These are phyloP conservation scores for Suhomyces panamericanus DNA, from an alignment of 1,139 yeast genomes.

Conservation along the genomic window DNA sequence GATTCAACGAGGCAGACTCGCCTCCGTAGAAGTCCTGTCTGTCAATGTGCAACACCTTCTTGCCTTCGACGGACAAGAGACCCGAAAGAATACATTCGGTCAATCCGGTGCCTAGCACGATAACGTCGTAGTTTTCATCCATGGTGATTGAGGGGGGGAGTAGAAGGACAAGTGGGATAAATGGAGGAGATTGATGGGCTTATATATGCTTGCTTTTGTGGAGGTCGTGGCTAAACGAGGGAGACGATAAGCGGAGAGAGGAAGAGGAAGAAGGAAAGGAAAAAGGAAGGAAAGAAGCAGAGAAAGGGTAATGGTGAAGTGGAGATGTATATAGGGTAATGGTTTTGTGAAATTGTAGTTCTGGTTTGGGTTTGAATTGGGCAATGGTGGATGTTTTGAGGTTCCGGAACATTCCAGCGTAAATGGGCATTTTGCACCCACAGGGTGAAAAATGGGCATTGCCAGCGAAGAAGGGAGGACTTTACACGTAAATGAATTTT, in stretches of 20 bases:
- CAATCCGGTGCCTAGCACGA: conserved; percentile 77
- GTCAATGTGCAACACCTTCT: conserved; percentile 94
- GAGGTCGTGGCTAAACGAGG: conserved; percentile 3
- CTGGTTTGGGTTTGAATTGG: not conserved
- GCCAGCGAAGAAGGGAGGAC: not conserved
- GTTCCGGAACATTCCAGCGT: too few species aligned
- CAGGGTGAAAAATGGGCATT: not conserved
- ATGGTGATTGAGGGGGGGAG: conserved; percentile 34
- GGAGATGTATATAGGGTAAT: not conserved
- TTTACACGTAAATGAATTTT: too few species aligned
- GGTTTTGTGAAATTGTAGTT: not conserved
- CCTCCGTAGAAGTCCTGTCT: conserved; percentile 97
- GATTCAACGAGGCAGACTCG: conserved; percentile 66
- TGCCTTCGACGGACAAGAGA: conserved; percentile 90
- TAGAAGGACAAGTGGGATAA: not conserved
- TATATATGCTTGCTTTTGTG: conserved; percentile 7
- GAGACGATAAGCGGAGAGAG: conserved; percentile 1
- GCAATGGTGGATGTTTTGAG: too few species aligned
- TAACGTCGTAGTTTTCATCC: conserved; percentile 97
- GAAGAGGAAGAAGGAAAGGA: not conserved
- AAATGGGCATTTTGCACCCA: not conserved
- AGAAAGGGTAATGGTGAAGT: not conserved
- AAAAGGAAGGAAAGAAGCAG: not conserved
- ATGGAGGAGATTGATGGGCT: not conserved
- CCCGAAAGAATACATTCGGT: conserved; percentile 97